Evolutionary conservation across 768 basidiomycete genomes (phyloP), one percentile per base, ranked within the genome.

Genomic region (Tricholoma terreum): DNA sequence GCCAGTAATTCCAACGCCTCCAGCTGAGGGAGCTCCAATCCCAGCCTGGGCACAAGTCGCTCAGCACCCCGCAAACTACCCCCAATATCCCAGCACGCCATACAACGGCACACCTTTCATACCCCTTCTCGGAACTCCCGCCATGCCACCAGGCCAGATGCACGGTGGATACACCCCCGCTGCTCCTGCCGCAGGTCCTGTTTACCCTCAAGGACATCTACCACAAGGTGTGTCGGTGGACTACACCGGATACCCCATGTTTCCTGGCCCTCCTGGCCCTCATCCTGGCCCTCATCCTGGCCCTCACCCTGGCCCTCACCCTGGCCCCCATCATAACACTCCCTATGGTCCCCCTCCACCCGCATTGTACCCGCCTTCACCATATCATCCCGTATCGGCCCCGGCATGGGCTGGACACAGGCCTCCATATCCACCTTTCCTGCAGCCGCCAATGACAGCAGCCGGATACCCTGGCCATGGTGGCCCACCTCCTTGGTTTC

Each of bases 61-160:
- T 43, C 73, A 70, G 55, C 63, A 67, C 1, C 67, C 74, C 0
- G 70, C 67, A 45, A 64, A 65, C 45, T 79, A 76, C 54, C 76
- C 78, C 9, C 67, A 65, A 34, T 78, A 78, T 54, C 73, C 75
- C 1, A 56, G 60, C 14, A 71, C 76, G 12, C 77, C 77, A 4
- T 75, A 74, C 34, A 74, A 70, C 35, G 51, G 63, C 2, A 71
- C 73, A 6, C 74, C 74, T 1, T 78, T 73, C 51, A 73, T 79
- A 22, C 77, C 77, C 1, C 38, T 27, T 21, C 22, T 40, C 19
- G 61, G 63, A 10, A 65, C 68, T 58, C 69, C 68, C 6, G 64
- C 62, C 17, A 27, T 56, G 31, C 50, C 31, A 19, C 51, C 55
- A 30, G 58, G 33, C 14, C 50, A 24, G 27, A 34, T 55, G 1